Base-by-base conservation (phyloP, 148 eudicot genomes). In the Drosera capensis region DNA sequence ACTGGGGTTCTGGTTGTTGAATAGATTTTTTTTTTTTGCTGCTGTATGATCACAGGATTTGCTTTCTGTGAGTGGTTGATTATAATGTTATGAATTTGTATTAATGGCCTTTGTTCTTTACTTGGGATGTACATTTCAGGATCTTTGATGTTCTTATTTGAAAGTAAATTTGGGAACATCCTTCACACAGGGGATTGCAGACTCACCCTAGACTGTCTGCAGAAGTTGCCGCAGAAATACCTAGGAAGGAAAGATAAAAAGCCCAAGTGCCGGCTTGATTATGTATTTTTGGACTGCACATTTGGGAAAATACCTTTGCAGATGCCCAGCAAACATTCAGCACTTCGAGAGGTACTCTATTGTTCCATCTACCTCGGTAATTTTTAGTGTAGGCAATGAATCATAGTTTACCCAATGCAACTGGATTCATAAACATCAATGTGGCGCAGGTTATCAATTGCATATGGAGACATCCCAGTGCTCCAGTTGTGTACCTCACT, bases 141-240 rank as follows among this genome's bases (percentile, higher is more conserved):
- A 53, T 85, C 96, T 4, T 62, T 79, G 47, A 82, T 86, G 96
- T 79, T 82, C 57, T 60, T 79, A 49, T 86, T 78, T 54, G 94
- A 86, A 60, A 94, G 96, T 15, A 50, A 53, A 15, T 86, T 86
- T 58, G 96, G 96, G 38, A 86, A 72, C 52, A 67, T 82, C 57
- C 64, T 86, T 51, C 96, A 86, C 62, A 79, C 96, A 7, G 94
- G 94, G 29, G 96, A 86, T 60, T 86, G 85, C 55, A 82, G 94
- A 64, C 83, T 86, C 45, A 77, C 79, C 41, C 58, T 71, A 5
- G 96, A 79, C 51, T 82, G 82, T 64, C 70, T 86, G 68, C 87
- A 70, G 54, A 64, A 66, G 45, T 70, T 82, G 48, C 88, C 96
- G 22, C 82, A 79, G 47, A 86, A 74, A 70, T 86, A 73, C 56